Evolutionary conservation across 2,329 filamentous ascomycete species (phyloP).

Genomic region (Colletotrichum sp.): DNA sequence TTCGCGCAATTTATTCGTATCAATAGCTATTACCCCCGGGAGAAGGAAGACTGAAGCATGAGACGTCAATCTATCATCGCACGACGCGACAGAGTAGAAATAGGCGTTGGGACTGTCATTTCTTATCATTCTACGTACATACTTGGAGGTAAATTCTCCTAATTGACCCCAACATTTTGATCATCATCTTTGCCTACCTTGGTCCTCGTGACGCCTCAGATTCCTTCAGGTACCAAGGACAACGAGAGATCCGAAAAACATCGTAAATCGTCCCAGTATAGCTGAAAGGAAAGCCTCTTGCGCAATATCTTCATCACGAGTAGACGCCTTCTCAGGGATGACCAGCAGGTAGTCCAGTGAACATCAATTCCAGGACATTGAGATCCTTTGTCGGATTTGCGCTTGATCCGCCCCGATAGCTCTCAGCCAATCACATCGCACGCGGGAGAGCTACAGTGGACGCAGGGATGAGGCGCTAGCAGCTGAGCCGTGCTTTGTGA

Average conservation of each 20-base stretch:
- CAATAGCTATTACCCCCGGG: background rate
- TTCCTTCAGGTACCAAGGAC: background rate
- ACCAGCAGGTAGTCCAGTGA: background rate
- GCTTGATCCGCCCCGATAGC: background rate
- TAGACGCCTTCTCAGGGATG: background rate
- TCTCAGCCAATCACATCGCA: background rate
- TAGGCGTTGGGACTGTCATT: background rate
- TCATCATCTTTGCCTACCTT: background rate
- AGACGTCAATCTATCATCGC: background rate
- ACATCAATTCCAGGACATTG: background rate
- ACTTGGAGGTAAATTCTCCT: background rate
- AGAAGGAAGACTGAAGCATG: background rate
- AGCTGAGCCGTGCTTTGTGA: constrained; percentile 15
- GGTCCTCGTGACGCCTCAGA: background rate
- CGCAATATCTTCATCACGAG: background rate
- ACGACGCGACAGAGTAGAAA: background rate
- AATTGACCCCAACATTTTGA: background rate
- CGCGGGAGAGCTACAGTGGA: constrained; percentile 10
- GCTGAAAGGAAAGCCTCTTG: background rate
- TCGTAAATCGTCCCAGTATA: background rate
- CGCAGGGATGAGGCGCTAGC: constrained; percentile 5
- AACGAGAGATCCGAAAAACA: background rate
- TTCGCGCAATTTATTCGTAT: background rate
- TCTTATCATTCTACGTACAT: constrained; percentile 5
- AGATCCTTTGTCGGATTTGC: background rate